These are phyloP conservation scores for Schizophyllum amplum DNA, from an alignment of 1,284 basidiomycete genomes.

Conservation along the genomic window DNA sequence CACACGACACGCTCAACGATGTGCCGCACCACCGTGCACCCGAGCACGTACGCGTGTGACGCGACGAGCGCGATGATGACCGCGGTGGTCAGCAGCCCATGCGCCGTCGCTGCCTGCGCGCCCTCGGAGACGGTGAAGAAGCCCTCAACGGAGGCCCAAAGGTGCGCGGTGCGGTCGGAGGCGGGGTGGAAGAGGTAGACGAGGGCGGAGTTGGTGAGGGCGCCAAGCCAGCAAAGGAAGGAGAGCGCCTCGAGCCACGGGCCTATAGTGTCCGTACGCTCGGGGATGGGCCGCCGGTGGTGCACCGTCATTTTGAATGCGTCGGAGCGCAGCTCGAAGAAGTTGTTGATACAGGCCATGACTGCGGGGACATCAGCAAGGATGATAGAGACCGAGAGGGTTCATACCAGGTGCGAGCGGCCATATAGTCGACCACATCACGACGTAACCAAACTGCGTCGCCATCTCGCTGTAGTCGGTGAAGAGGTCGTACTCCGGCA, in stretches of 20 bases:
- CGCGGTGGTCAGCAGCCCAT: conserved; percentile 56
- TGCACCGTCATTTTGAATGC: conserved; percentile 93
- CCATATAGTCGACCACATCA: conserved; percentile 92
- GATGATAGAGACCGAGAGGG: too few relatives aligned
- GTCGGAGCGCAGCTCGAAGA: conserved; percentile 88
- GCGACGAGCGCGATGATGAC: conserved; percentile 70
- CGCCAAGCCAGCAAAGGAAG: conserved; percentile 84
- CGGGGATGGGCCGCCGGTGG: conserved; percentile 77
- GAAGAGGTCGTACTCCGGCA: conserved; percentile 79
- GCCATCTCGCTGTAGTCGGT: conserved; percentile 95
- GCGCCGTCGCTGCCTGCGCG: conserved; percentile 28
- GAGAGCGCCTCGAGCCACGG: conserved; percentile 88
- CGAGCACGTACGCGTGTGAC: conserved; percentile 72
- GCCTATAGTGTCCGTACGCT: conserved; percentile 85
- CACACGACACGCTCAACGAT: conserved; percentile 70
- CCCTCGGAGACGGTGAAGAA: conserved; percentile 1
- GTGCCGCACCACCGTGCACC: conserved; percentile 57
- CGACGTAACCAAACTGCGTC: conserved; percentile 89
- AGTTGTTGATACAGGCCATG: conserved; percentile 79
- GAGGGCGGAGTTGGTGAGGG: conserved; percentile 79
- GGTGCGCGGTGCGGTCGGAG: conserved; percentile 24
- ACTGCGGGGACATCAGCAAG: too few relatives aligned
- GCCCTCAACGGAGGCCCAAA: not conserved
- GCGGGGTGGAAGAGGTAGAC: conserved; percentile 74
- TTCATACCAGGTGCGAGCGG: conserved; percentile 88